Conservation (phyloP, 2,329 filamentous ascomycete species). For the Diplodia intermedia region DNA sequence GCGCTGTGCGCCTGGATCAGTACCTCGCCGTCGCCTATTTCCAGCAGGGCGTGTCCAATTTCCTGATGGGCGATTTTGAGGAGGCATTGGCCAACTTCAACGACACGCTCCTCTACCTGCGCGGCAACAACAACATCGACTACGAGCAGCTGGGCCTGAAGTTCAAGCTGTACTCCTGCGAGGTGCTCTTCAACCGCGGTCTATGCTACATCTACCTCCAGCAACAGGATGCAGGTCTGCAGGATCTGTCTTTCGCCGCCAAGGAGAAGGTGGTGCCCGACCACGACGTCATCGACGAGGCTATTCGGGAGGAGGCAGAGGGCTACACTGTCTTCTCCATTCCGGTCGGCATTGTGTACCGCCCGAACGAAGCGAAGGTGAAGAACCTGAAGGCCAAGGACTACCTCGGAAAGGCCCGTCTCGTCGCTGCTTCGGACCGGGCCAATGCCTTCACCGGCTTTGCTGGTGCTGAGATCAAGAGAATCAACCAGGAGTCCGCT, state of each 20-base stretch:
- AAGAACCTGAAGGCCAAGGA: constrained; percentile 98
- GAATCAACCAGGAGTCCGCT: constrained; percentile 54
- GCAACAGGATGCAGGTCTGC: constrained; percentile 87
- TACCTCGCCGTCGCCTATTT: constrained; percentile 98
- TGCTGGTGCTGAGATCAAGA: constrained; percentile 79
- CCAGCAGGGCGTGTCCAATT: constrained; percentile 97
- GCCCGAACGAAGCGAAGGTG: constrained; percentile 96
- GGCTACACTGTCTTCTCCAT: constrained; percentile 99
- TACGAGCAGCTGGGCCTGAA: constrained; percentile 94
- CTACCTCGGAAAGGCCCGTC: constrained; percentile 92
- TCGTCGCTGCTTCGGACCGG: constrained; percentile 86
- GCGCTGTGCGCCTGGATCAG: constrained; percentile 86
- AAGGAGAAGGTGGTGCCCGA: constrained; percentile 97
- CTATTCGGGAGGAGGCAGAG: constrained; percentile 92
- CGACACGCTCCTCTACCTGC: constrained; percentile 90
- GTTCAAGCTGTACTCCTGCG: constrained; percentile 96
- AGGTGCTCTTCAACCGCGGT: constrained; percentile 95
- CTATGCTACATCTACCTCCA: constrained; percentile 97
- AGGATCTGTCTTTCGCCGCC: constrained; percentile 86
- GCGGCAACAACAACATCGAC: constrained; percentile 96
- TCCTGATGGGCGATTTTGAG: constrained; percentile 94
- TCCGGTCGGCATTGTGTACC: constrained; percentile 91
- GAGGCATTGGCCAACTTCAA: constrained; percentile 98
- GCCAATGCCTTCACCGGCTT: constrained; percentile 84
- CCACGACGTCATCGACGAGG: constrained; percentile 97